Evolutionary conservation across 345 rosid genomes (phyloP).

Genomic region (Corymbia maculata): DNA sequence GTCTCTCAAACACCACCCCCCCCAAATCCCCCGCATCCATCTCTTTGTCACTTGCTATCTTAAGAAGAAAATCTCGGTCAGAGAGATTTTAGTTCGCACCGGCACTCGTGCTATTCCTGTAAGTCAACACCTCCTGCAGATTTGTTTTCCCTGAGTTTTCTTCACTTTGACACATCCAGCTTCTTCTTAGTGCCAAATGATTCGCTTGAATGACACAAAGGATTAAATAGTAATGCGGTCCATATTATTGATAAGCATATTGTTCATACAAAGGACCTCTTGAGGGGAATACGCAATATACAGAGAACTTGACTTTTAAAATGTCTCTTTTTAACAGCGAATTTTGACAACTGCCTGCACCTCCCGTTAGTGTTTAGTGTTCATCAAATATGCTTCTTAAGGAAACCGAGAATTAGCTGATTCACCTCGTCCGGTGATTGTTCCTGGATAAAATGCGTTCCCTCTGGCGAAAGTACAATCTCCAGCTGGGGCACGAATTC

Average conservation of each 20-base stretch:
- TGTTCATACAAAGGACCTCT: background rate
- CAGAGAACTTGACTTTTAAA: background rate
- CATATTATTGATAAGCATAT: background rate
- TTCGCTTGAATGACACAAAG: background rate
- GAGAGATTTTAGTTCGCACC: background rate
- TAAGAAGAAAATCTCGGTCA: background rate
- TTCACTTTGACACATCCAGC: background rate
- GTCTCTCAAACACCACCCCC: background rate
- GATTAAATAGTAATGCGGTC: background rate
- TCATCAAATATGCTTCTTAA: background rate
- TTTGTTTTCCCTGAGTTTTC: background rate
- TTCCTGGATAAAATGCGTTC: constrained; percentile 1
- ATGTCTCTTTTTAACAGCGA: background rate
- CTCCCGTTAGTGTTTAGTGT: background rate
- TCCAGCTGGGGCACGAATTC: constrained; percentile 35
- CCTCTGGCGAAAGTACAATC: constrained; percentile 1
- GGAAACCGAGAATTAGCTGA: background rate
- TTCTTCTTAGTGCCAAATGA: background rate
- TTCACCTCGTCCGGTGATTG: constrained; percentile 5
- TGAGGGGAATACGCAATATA: background rate
- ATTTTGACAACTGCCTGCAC: background rate
- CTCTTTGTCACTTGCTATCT: background rate
- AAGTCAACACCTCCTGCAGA: background rate
- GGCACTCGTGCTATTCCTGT: background rate
- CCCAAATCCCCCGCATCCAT: background rate